Percentiles rank a stretch among this genome's conserved stretches.
Evolutionary conservation across 768 basidiomycete genomes (phyloP).

Genomic region (Scleroderma bovista): DNA sequence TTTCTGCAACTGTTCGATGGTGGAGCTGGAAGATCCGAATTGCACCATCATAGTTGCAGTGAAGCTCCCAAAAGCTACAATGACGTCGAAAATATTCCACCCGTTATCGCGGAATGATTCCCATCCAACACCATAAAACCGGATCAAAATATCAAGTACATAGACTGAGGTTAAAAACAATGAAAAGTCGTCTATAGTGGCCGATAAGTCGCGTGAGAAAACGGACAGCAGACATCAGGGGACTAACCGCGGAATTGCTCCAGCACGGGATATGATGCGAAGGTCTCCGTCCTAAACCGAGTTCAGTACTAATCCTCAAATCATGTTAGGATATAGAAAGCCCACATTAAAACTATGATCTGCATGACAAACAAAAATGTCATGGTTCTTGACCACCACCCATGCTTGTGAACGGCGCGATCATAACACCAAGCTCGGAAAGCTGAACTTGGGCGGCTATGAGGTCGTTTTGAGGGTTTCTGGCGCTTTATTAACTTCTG

Average conservation of each 20-base stretch:
- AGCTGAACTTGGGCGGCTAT: conserved; percentile 43
- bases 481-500: conserved; percentile 85
- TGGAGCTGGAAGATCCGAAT: conserved; percentile 45
- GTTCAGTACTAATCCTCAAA: conserved; percentile 1
- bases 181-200: conserved; percentile 64
- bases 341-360: conserved; percentile 78
- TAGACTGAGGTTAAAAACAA: conserved; percentile 69
- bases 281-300: conserved; percentile 69
- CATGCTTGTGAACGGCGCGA: conserved; percentile 85
- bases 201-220: conserved; percentile 2
- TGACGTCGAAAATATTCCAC: conserved; percentile 90
- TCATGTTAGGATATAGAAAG: conserved; percentile 4
- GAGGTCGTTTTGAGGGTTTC: conserved; percentile 78
- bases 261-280: conserved; percentile 42
- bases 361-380: conserved; percentile 77
- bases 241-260: conserved; percentile 58
- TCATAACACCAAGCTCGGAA: conserved; percentile 87
- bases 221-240: conserved; percentile 2
- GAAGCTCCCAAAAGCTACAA: conserved; percentile 77
- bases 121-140: conserved; percentile 83
- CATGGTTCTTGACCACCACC: conserved; percentile 85
- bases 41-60: conserved; percentile 74
- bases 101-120: conserved; percentile 80
- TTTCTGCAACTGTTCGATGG: conserved; percentile 69
- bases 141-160: conserved; percentile 67